Conservation (phyloP, 345 rosid genomes). For the Brassica rapa region DNA sequence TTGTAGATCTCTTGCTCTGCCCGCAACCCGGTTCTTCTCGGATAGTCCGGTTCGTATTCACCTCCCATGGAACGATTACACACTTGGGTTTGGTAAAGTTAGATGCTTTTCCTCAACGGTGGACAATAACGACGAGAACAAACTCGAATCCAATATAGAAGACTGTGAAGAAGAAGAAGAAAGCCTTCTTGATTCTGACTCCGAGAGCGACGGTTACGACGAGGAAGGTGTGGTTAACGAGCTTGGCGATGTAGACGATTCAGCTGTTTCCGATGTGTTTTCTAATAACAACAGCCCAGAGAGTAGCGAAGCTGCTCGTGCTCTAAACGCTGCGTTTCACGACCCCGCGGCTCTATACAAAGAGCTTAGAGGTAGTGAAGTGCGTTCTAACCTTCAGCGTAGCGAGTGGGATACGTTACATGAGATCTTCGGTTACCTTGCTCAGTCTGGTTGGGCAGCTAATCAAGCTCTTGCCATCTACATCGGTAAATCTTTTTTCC, state of each 20-base stretch:
- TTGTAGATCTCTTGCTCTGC: slow-evolving; percentile 32
- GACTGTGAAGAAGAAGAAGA: slow-evolving; percentile 25
- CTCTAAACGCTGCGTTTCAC: slow-evolving; percentile 27
- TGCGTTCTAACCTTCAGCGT: slow-evolving; percentile 41
- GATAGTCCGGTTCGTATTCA: slow-evolving; percentile 22
- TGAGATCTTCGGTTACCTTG: slow-evolving; percentile 55
- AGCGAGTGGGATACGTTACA: slow-evolving; percentile 49
- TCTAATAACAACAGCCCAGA: slow-evolving; percentile 25
- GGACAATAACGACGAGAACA: slow-evolving; percentile 22
- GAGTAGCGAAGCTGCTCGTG: slow-evolving; percentile 22
- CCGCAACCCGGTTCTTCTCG: slow-evolving; percentile 38
- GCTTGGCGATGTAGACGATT: too few species aligned
- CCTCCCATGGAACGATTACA: slow-evolving; percentile 19
- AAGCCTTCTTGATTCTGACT: not conserved
- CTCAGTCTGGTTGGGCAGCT: slow-evolving; percentile 77
- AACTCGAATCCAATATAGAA: slow-evolving; percentile 9
- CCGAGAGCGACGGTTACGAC: slow-evolving; percentile 30
- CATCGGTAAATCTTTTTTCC: slow-evolving; percentile 82
- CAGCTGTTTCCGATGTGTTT: slow-evolving; percentile 14
- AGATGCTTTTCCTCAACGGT: slow-evolving; percentile 44
- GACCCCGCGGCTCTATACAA: slow-evolving; percentile 63
- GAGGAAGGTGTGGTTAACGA: slow-evolving; percentile 33
- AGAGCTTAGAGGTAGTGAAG: slow-evolving; percentile 52
- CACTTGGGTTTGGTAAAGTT: slow-evolving; percentile 25
- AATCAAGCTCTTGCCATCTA: slow-evolving; percentile 86